Percentiles rank a stretch among this genome's conserved stretches.
Evolutionary conservation across 371 early-diverging fungal species (phyloP).

Genomic region (Phascolomyces articulosus): DNA sequence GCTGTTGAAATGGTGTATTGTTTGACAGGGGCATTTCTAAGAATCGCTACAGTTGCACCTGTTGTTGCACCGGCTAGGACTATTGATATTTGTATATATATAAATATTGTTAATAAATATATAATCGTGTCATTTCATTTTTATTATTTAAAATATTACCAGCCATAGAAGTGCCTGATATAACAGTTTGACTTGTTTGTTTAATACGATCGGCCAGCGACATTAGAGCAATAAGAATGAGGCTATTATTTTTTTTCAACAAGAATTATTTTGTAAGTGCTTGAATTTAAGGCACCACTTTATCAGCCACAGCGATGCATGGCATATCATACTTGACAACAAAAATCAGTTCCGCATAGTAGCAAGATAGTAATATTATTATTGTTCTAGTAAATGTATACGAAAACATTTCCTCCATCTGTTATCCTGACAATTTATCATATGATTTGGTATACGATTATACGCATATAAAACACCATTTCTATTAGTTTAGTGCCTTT

Average conservation of each 20-base stretch:
- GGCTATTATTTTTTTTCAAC: no score
- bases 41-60: conserved; percentile 53
- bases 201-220: neutral
- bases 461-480: no score
- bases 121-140: neutral
- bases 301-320: no score
- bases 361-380: no score
- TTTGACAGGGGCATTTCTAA: conserved; percentile 39
- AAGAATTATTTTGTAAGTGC: neutral
- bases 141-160: neutral
- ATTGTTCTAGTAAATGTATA: no score
- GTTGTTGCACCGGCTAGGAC: conserved; percentile 50
- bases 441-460: no score
- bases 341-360: no score
- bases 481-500: no score
- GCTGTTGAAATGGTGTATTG: conserved; percentile 39
- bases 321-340: no score
- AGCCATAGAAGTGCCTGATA: conserved; percentile 6
- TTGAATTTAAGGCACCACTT: no score
- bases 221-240: neutral
- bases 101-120: neutral
- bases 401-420: no score
- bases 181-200: conserved; percentile 4
- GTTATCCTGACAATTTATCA: no score
- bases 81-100: neutral